These are phyloP conservation scores for Vitis rotundifolia DNA, from an alignment of 164 flowering plant genomes.

Conservation along the genomic window DNA sequence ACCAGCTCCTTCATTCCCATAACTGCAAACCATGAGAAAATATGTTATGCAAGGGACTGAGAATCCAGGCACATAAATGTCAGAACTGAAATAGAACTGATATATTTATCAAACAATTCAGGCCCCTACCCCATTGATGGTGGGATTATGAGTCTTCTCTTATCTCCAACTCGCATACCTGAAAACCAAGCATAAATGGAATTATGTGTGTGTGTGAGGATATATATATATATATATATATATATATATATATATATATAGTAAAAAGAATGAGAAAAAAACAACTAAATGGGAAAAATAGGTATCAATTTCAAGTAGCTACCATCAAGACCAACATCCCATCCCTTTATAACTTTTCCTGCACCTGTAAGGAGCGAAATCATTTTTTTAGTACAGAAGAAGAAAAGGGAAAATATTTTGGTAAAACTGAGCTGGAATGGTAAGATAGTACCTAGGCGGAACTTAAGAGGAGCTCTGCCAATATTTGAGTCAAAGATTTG, in stretches of 20 bases:
- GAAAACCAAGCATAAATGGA: background rate
- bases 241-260: too few species aligned
- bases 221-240: too few species aligned
- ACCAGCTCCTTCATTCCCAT: conserved; percentile 27
- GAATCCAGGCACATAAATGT: too few species aligned
- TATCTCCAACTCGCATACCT: conserved; percentile 61
- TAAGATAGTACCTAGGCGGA: conserved; percentile 39
- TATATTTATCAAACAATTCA: background rate
- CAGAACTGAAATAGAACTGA: background rate
- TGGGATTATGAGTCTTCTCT: conserved; percentile 43
- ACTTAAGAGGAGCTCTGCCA: conserved; percentile 29
- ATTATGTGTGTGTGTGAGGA: too few species aligned
- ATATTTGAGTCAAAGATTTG: conserved; percentile 36
- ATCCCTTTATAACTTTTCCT: conserved; percentile 28
- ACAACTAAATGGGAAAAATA: background rate
- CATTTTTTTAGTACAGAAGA: background rate
- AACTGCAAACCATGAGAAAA: conserved; percentile 21
- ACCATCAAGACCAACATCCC: conserved; percentile 54
- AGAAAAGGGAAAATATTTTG: background rate
- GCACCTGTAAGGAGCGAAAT: conserved; percentile 23
- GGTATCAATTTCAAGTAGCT: background rate
- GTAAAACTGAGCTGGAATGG: background rate
- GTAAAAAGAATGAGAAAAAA: background rate
- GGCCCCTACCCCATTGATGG: conserved; percentile 42
- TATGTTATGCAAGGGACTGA: background rate